phyloP scores from a whole-genome alignment of 805 yeast genomes.

The Ogataea degrootiae region DNA sequence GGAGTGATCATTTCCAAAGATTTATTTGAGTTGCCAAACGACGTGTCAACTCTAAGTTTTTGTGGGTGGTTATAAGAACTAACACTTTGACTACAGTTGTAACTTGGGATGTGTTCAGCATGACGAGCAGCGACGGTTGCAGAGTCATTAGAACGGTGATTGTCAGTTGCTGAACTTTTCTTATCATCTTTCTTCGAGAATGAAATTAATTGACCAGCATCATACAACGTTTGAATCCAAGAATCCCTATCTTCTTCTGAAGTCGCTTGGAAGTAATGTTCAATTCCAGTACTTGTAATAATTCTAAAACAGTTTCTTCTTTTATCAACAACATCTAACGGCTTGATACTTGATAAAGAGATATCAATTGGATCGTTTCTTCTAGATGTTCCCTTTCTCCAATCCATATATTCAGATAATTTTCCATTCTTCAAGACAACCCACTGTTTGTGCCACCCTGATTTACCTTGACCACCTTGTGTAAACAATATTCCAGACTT shows the following conservation, averaged over 20 bases:
- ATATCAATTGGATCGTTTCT: conserved; percentile 67
- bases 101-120: neutral
- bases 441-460: conserved; percentile 89
- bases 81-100: too few species aligned
- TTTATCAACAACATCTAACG: conserved; percentile 36
- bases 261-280: conserved; percentile 71
- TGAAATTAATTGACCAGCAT: conserved; percentile 40
- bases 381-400: conserved; percentile 64
- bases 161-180: neutral
- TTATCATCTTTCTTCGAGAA: conserved; percentile 10
- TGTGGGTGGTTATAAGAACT: too few species aligned
- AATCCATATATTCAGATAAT: conserved; percentile 68
- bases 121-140: neutral
- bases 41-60: too few species aligned
- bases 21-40: neutral
- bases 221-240: conserved; percentile 64
- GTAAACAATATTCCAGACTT: conserved; percentile 50
- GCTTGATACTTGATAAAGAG: conserved; percentile 60
- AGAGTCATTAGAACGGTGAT: neutral
- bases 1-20: neutral
- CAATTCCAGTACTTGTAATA: conserved; percentile 59
- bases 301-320: conserved; percentile 68
- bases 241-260: conserved; percentile 58
- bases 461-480: conserved; percentile 55
- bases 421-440: conserved; percentile 67